Conservation (phyloP, 164 flowering plant species). For the Berberis thunbergii region DNA sequence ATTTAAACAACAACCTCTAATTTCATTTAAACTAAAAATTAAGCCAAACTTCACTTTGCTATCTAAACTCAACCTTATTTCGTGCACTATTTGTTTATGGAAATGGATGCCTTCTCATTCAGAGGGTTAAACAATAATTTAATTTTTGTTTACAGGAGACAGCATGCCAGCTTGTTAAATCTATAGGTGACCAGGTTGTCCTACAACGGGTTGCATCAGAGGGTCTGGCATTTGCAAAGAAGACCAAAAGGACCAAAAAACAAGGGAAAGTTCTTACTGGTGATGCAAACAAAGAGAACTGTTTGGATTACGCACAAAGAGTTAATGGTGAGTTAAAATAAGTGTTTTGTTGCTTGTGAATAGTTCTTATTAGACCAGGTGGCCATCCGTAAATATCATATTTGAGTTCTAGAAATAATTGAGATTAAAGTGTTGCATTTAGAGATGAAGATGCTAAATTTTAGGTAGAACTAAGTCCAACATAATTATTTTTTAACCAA, state of each 20-base stretch:
- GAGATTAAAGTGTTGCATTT: no score
- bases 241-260: constrained; percentile 39
- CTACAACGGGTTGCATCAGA: constrained; percentile 56
- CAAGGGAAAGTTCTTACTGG: constrained; percentile 17
- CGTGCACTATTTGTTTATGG: no score
- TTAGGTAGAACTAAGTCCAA: no score
- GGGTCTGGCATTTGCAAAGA: constrained; percentile 55
- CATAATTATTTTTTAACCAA: no score
- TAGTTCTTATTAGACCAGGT: background rate
- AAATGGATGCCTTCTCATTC: no score
- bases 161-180: constrained; percentile 68
- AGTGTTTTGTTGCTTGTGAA: background rate
- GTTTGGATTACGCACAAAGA: constrained; percentile 13
- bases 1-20: no score
- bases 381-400: background rate
- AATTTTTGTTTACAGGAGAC: constrained; percentile 42
- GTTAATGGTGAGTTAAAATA: constrained; percentile 27
- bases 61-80: no score
- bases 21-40: no score
- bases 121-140: background rate
- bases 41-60: no score
- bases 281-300: constrained; percentile 26
- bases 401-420: no score
- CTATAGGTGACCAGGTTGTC: constrained; percentile 49
- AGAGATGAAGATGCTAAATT: no score